Percentiles rank a stretch among this genome's conserved stretches.
Evolutionary conservation across 2,329 filamentous ascomycete genomes (phyloP).

Genomic region (Ophiostoma sp.): DNA sequence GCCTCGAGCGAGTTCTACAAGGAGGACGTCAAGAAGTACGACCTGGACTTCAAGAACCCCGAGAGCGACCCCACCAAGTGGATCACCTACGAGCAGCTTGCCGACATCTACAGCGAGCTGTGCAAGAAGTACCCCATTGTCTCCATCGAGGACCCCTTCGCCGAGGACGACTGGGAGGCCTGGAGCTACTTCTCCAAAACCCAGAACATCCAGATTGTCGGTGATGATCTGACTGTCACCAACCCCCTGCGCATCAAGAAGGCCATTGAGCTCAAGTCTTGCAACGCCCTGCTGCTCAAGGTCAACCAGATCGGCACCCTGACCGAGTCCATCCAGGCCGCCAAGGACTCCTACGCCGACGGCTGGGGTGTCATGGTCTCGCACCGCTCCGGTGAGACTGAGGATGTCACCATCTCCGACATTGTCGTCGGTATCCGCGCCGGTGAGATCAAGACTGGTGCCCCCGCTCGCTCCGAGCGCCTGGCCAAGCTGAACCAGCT

Average conservation of each 20-base stretch:
- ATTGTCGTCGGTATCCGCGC: slow-evolving; percentile 94
- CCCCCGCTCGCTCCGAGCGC: slow-evolving; percentile 92
- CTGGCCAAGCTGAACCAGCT: slow-evolving; percentile 99
- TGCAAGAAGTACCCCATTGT: slow-evolving; percentile 96
- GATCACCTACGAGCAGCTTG: slow-evolving; percentile 97
- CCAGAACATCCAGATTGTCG: slow-evolving; percentile 96
- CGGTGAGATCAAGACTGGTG: slow-evolving; percentile 99
- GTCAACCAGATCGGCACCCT: slow-evolving; percentile 99
- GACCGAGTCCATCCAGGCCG: slow-evolving; percentile 97
- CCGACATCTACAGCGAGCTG: slow-evolving; percentile 81
- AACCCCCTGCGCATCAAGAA: slow-evolving; percentile 99
- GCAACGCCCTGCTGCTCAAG: slow-evolving; percentile 97
- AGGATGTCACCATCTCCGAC: slow-evolving; percentile 98
- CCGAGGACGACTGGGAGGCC: slow-evolving; percentile 99
- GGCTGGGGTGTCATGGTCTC: slow-evolving; percentile 99
- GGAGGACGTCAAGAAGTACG: slow-evolving; percentile 95
- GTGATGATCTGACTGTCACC: slow-evolving; percentile 97
- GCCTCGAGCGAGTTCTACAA: slow-evolving; percentile 99
- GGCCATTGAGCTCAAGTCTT: slow-evolving; percentile 97
- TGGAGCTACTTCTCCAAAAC: slow-evolving; percentile 99
- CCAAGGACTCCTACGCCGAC: slow-evolving; percentile 94
- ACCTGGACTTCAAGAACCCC: slow-evolving; percentile 99
- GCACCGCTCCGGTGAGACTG: slow-evolving; percentile 97
- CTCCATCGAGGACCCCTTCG: slow-evolving; percentile 98
- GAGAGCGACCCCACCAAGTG: slow-evolving; percentile 93